phyloP scores from a whole-genome alignment of 352 stramenopile species.

The Phytophthora ohioensis region DNA sequence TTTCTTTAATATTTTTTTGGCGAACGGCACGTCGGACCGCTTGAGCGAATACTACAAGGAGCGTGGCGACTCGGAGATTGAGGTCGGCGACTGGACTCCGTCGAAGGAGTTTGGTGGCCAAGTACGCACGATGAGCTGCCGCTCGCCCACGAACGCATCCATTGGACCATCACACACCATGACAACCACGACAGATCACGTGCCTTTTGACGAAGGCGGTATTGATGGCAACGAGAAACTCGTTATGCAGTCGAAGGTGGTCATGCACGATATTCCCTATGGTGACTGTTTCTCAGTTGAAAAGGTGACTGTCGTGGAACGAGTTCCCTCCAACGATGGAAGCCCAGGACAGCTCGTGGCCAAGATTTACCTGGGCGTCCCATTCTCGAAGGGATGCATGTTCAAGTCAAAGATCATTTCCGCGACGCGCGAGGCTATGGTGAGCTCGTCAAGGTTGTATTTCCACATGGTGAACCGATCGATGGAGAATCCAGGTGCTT shows the following conservation, averaged over 20 bases:
- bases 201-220: slow-evolving; percentile 51
- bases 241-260: slow-evolving; percentile 67
- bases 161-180: slow-evolving; percentile 88
- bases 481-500: slow-evolving; percentile 35
- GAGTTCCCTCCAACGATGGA: slow-evolving; percentile 42
- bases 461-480: slow-evolving; percentile 73
- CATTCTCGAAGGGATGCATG: slow-evolving; percentile 90
- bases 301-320: slow-evolving; percentile 69
- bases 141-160: slow-evolving; percentile 81
- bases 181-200: slow-evolving; percentile 80
- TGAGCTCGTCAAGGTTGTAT: slow-evolving; percentile 58
- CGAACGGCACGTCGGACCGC: slow-evolving; percentile 51
- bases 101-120: slow-evolving; percentile 79
- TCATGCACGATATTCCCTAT: slow-evolving; percentile 89
- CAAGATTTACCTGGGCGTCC: slow-evolving; percentile 79
- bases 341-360: slow-evolving; percentile 52
- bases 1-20: slow-evolving; percentile 79
- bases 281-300: slow-evolving; percentile 89
- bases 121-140: slow-evolving; percentile 69
- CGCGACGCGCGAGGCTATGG: slow-evolving; percentile 69
- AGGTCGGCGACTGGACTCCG: slow-evolving; percentile 67
- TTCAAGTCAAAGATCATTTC: slow-evolving; percentile 93
- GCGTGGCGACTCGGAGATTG: slow-evolving; percentile 79
- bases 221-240: slow-evolving; percentile 57
- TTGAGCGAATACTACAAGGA: slow-evolving; percentile 76